Evolutionary conservation across 441 rosid genomes (phyloP), one percentile per base, ranked within the genome.

Genomic region (Aquilaria agallochum): DNA sequence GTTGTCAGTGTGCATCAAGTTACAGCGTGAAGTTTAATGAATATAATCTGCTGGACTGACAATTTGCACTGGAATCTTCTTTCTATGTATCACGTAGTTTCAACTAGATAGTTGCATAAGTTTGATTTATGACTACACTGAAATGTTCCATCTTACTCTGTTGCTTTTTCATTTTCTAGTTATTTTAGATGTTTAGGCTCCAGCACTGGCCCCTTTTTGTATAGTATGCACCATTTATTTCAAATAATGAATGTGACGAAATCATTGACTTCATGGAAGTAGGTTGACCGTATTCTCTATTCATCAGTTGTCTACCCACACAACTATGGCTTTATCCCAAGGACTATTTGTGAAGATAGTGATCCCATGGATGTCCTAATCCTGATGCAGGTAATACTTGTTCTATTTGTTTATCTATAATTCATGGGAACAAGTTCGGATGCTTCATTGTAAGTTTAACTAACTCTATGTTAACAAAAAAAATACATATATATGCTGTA

Each of bases 251-350:
- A 48, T 20, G 9, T 56, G 48, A 65, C 11, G 34, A 36, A 62
- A 30, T 6, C 9, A 10, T 40, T 49, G 31, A n/a, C 50, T 46
- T 15, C 31, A 55, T 50, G 34, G 62, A 50, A 72, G 53, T 63
- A 94, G 98, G 99, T 95, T 64, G 99, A 95, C 60, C 98, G 98
- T 53, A 68, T 95, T 52, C 95, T 95, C 42, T 95, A 92, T 80
- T 95, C 99, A 60, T 95, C 99, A 13, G 96, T 95, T 71, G 99
- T 95, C 75, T 95, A 95, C 83, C 99, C 99, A 0, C 99, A 95
- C 83, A 95, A 95, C 81, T 95, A 95, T 73, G 99, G 99, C 56
- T 95, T 95, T 74, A 92, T 95, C 51, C 98, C 99, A 0, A 81
- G 99, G 55, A 95, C 99, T 59, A 62, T 95, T 42, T 95, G 99